Evolutionary conservation across 2,329 filamentous ascomycete genomes (phyloP), one percentile per base, ranked within the genome.

Genomic region (Xylaria sp.): DNA sequence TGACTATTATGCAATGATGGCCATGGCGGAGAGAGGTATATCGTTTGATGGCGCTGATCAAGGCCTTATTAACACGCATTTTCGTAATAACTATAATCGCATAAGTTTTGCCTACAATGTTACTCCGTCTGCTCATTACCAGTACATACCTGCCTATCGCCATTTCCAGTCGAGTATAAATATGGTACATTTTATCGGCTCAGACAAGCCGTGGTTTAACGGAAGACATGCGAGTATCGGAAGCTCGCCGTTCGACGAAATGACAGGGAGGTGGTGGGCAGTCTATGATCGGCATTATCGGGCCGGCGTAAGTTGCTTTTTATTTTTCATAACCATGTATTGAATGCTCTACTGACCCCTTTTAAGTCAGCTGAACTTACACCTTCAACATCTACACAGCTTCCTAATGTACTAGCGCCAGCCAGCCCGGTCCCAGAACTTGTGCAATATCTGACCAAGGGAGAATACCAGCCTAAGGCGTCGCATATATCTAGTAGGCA

Each of bases 31-130:
- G 73, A 86, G 90, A 62, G 94, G 94, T 29, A 92, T 95, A 77
- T 97, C 94, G 71, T 99, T 99, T 76, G 96, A 99, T 78, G 96
- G 96, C 55, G 96, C 96, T 42, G 96, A 99, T 77, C 96, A 99
- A 81, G 96, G 96, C 62, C 83, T 99, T 58, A 82, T 99, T 73
- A 99, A 99, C 79, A 94, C 96, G 86, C 92, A 98, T 81, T 99
- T 96, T 81, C 87, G 91, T 80, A 84, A 90, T 77, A 87, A 87
- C 67, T 97, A 90, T 87, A 90, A 97, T 79, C 90, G 94, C 71
- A 81, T 99, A 76, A 94, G 92, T 80, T 99, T 99, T 81, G 91
- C 90, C 57, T 99, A 98, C 84, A 99, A 99, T 79, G 96, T 96
- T 79, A 99, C 96, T 0, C 96, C 96, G 0, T 97, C 93, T 69